phyloP scores from a whole-genome alignment of 257 asterid species.

The Salvia miltiorrhiza region DNA sequence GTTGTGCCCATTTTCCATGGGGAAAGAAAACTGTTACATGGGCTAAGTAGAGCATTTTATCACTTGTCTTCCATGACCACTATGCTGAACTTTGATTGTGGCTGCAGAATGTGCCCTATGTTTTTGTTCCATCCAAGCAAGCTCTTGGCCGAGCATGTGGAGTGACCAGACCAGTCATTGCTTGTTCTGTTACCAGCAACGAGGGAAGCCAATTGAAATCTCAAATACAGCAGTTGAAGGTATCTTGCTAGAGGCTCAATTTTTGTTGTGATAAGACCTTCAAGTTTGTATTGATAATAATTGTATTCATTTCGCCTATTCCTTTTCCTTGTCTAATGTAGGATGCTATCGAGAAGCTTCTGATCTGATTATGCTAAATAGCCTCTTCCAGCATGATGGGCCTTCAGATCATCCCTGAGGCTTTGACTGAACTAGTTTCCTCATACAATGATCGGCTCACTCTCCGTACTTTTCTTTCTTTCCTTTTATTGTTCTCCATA shows the following conservation, averaged over 20 bases:
- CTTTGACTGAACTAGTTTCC: constrained; percentile 30
- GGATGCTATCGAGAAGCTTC: constrained; percentile 45
- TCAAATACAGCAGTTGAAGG: constrained; percentile 84
- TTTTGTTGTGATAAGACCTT: too few relatives aligned
- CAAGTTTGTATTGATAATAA: neutral
- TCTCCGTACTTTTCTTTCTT: neutral
- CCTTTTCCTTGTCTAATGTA: constrained; percentile 10
- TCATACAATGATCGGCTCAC: constrained; percentile 17
- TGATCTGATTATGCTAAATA: constrained; percentile 27
- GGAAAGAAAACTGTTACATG: neutral
- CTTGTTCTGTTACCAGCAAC: constrained; percentile 83
- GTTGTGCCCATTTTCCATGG: too few relatives aligned
- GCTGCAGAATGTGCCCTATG: constrained; percentile 65
- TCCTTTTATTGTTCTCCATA: neutral
- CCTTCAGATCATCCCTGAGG: constrained; percentile 27
- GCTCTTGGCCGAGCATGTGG: constrained; percentile 95
- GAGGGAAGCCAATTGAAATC: constrained; percentile 87
- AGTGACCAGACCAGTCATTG: constrained; percentile 82
- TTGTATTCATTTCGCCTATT: neutral
- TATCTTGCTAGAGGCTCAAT: constrained; percentile 14
- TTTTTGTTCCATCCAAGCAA: constrained; percentile 73
- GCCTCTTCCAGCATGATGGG: constrained; percentile 33
- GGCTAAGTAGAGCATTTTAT: neutral
- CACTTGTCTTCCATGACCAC: neutral
- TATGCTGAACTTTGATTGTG: neutral